Evolutionary conservation across 2,329 filamentous ascomycete species (phyloP).

Genomic region (Epichloe glyceriae): DNA sequence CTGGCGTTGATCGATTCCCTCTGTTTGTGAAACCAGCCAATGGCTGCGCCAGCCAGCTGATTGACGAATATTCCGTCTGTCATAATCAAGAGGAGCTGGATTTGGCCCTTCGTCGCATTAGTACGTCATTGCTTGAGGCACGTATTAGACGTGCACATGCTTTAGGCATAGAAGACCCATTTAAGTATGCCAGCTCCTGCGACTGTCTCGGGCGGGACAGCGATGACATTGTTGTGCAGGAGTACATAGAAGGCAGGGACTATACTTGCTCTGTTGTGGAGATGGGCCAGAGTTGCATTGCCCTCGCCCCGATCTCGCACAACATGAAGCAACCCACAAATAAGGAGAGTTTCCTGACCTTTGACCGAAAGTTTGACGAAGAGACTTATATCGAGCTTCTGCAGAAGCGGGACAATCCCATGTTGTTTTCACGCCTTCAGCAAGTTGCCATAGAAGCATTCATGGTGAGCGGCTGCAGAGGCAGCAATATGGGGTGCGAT

Average conservation of each 20-base stretch:
- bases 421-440: neutral
- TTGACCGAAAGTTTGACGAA: neutral
- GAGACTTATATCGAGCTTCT: neutral
- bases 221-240: conserved; percentile 1
- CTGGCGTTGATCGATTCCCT: neutral
- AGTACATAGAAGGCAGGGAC: neutral
- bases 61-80: neutral
- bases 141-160: neutral
- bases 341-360: conserved; percentile 1
- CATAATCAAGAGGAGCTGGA: neutral
- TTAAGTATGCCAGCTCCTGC: neutral
- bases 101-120: neutral
- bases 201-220: neutral
- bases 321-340: neutral
- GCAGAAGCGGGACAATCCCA: neutral
- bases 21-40: neutral
- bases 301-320: neutral
- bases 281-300: neutral
- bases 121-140: neutral
- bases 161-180: neutral
- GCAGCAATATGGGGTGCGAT: neutral
- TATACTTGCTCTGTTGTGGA: neutral
- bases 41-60: neutral
- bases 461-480: neutral
- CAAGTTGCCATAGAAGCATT: neutral